Conservation (phyloP, 73 alveolate genomes). For the Paramecium pentaurelia region DNA sequence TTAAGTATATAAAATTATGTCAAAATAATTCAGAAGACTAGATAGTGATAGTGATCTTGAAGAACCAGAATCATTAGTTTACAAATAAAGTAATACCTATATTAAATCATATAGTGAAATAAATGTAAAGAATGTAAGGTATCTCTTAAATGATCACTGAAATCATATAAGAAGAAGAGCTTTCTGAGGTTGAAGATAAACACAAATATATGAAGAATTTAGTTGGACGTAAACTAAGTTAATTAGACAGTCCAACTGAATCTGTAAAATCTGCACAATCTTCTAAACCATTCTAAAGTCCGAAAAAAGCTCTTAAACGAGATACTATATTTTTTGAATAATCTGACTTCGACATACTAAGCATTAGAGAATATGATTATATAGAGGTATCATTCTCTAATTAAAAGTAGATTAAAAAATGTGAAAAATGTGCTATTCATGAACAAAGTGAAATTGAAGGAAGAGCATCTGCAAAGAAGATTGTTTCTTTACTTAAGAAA, state of each 20-base stretch:
- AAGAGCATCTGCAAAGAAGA: neutral
- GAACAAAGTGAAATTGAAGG: neutral
- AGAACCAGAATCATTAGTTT: neutral
- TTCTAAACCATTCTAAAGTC: constrained; percentile 42
- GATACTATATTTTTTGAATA: neutral
- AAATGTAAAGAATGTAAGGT: neutral
- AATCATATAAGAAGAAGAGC: neutral
- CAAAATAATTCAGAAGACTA: neutral
- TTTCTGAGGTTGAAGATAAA: constrained; percentile 5
- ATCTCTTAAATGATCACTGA: constrained; percentile 25
- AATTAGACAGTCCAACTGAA: constrained; percentile 31
- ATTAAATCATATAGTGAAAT: neutral
- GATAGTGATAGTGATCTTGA: neutral
- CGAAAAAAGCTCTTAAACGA: neutral
- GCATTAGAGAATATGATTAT: constrained; percentile 1
- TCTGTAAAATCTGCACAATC: constrained; percentile 26
- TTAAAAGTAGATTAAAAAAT: neutral
- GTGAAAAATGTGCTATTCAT: neutral
- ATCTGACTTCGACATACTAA: neutral
- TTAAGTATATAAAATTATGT: neutral
- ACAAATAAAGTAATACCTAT: neutral
- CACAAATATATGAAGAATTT: constrained; percentile 7
- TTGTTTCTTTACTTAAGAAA: constrained; percentile 2
- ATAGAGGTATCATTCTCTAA: neutral
- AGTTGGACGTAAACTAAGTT: constrained; percentile 24